phyloP scores from a whole-genome alignment of 1,284 basidiomycete species.

The Puccinia hordei region DNA sequence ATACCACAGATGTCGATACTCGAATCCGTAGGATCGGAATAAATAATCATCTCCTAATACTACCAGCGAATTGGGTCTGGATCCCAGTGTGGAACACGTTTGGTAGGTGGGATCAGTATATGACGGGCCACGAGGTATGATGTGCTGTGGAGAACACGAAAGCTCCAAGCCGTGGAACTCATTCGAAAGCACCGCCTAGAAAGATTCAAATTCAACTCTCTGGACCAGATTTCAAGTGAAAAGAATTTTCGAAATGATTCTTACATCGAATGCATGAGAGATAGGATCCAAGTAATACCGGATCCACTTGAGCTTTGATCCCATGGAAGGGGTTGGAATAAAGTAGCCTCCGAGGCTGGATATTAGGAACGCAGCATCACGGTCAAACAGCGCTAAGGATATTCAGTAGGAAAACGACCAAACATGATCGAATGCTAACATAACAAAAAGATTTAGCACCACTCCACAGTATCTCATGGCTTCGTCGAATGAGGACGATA shows the following conservation, averaged over 20 bases:
- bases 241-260: conserved; percentile 6
- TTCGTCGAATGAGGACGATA: conserved; percentile 56
- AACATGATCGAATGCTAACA: conserved; percentile 47
- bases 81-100: conserved; percentile 51
- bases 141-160: conserved; percentile 54
- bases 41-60: conserved; percentile 49
- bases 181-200: conserved; percentile 40
- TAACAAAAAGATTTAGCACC: conserved; percentile 56
- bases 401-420: background rate
- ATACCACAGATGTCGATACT: conserved; percentile 23
- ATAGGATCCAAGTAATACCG: conserved; percentile 55
- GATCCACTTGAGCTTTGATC: conserved; percentile 55
- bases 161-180: conserved; percentile 53
- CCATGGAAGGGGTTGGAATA: conserved; percentile 56
- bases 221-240: background rate
- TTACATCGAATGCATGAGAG: conserved; percentile 56
- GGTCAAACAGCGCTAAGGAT: background rate
- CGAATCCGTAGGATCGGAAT: conserved; percentile 29
- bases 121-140: conserved; percentile 53
- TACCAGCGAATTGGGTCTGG: conserved; percentile 21
- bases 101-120: conserved; percentile 41
- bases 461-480: conserved; percentile 57
- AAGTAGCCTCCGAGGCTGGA: conserved; percentile 56
- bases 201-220: background rate
- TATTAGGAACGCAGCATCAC: background rate